These are phyloP conservation scores for Colletotrichum sp. DNA, from an alignment of 2,329 filamentous ascomycete species.

Conservation along the genomic window DNA sequence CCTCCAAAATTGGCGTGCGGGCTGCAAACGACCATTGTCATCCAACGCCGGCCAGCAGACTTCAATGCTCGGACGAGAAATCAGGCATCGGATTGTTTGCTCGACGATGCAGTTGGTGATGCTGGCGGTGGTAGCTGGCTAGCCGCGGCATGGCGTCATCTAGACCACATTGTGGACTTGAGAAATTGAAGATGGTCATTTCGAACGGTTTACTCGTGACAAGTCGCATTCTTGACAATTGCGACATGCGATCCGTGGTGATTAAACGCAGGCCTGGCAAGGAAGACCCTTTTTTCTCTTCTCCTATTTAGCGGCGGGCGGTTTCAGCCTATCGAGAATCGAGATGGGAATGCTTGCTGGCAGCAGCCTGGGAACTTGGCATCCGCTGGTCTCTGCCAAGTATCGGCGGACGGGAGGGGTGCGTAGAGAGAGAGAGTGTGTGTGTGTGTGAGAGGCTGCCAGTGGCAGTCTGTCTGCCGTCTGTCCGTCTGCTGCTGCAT, in stretches of 20 bases:
- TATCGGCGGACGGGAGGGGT: not conserved
- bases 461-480: not conserved
- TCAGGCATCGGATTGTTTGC: not conserved
- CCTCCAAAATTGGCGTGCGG: not conserved
- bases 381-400: not conserved
- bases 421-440: not conserved
- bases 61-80: not conserved
- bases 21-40: not conserved
- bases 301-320: slow-evolving; percentile 1
- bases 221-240: not conserved
- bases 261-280: not conserved
- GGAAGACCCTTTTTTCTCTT: not conserved
- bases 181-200: not conserved
- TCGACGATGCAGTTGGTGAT: not conserved
- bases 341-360: not conserved
- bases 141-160: slow-evolving; percentile 1
- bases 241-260: slow-evolving; percentile 10
- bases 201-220: not conserved
- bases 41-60: not conserved
- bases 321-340: slow-evolving; percentile 11
- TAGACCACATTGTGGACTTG: not conserved
- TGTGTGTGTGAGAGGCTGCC: not conserved
- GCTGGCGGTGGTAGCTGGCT: not conserved
- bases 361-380: not conserved
- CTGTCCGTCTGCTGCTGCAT: not conserved